A percentile compares a stretch with the other conserved stretches of the same genome.
phyloP scores from a whole-genome alignment of 2,329 filamentous ascomycete species.

The Phyllosticta capitalensis region DNA sequence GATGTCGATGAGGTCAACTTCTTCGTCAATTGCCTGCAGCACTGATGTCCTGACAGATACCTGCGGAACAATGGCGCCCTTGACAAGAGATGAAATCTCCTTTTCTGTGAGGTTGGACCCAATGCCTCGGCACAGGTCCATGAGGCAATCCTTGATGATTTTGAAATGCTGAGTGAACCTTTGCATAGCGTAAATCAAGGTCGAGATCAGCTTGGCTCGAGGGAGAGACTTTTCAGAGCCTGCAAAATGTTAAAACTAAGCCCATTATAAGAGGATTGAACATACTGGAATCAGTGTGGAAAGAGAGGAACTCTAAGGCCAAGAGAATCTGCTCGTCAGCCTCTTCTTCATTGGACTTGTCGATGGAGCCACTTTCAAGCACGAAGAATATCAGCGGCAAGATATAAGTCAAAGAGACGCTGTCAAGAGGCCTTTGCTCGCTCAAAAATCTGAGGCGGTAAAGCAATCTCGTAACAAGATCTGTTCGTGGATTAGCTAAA shows the following conservation, averaged over 20 bases:
- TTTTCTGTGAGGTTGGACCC: slow-evolving; percentile 65
- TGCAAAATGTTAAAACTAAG: slow-evolving; percentile 18
- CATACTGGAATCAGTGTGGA: slow-evolving; percentile 71
- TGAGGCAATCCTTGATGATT: slow-evolving; percentile 82
- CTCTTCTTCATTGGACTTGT: slow-evolving; percentile 57
- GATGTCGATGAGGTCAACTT: slow-evolving; percentile 83
- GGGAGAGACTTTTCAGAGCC: slow-evolving; percentile 63
- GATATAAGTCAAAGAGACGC: slow-evolving; percentile 77
- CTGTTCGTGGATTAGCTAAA: slow-evolving; percentile 20
- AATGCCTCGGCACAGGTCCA: slow-evolving; percentile 75
- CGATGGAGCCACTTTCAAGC: slow-evolving; percentile 69
- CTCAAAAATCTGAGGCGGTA: slow-evolving; percentile 84
- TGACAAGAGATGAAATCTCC: slow-evolving; percentile 69
- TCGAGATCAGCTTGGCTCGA: slow-evolving; percentile 60
- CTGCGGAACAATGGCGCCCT: slow-evolving; percentile 70
- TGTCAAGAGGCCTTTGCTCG: slow-evolving; percentile 89
- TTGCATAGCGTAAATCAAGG: slow-evolving; percentile 75
- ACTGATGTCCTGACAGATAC: slow-evolving; percentile 72
- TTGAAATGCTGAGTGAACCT: slow-evolving; percentile 90
- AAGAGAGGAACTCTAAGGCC: slow-evolving; percentile 77
- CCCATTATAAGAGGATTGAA: slow-evolving; percentile 4
- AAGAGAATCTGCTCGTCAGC: slow-evolving; percentile 83
- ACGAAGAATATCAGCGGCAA: slow-evolving; percentile 73
- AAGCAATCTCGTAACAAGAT: slow-evolving; percentile 74
- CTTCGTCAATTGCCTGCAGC: slow-evolving; percentile 79